Base-by-base conservation (phyloP, 2,329 filamentous ascomycete species). In the Alternaria ethzedia region DNA sequence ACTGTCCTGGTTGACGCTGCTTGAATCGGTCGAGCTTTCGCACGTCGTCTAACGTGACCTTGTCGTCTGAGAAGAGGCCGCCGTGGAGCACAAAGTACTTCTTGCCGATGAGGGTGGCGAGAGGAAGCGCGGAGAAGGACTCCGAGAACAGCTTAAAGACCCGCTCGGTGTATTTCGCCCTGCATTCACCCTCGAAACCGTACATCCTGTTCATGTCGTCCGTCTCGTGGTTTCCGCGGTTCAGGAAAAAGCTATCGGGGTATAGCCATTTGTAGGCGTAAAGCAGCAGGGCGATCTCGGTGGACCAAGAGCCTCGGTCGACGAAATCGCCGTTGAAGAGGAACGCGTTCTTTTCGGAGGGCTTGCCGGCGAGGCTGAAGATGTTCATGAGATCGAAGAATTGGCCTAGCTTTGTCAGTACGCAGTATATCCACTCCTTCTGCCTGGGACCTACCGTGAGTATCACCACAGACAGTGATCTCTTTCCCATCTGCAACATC, bases 201-300 rank as follows among this genome's bases (percentile, higher is more conserved):
- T 99, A 99, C 57, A 96, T 94, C 70, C 93, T 90, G 85, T 99
- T 99, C 96, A 99, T 99, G 81, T 97, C 95, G 79, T 98, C 95
- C 52, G 96, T 98, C 83, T 99, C 96, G 82, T 99, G 96, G 82
- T 99, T 99, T 72, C 96, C 96, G 66, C 96, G 90, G 85, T 99
- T 99, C 68, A 99, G 85, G 88, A 97, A 98, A 86, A 99, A 95
- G 58, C 86, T 89, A 46, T 89, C 88, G 8, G 96, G 96, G 58
- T 92, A 89, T 74, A 98, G 82, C 95, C 93, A 97, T 84, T 99
- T 99, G 86, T 97, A 97, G 47, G 95, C 92, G 80, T 97, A 99
- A 20, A 99, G 86, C 11, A 97, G 85, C 50, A 99, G 86, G 11
- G 94, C 95, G 71, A 99, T 96, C 80, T 99, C 96, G n/a, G 90